A percentile compares a stretch with the other conserved stretches of the same genome.
Evolutionary conservation across 176 grass and related monocot species (phyloP).

Genomic region (Ampelocalamus luodianensis): DNA sequence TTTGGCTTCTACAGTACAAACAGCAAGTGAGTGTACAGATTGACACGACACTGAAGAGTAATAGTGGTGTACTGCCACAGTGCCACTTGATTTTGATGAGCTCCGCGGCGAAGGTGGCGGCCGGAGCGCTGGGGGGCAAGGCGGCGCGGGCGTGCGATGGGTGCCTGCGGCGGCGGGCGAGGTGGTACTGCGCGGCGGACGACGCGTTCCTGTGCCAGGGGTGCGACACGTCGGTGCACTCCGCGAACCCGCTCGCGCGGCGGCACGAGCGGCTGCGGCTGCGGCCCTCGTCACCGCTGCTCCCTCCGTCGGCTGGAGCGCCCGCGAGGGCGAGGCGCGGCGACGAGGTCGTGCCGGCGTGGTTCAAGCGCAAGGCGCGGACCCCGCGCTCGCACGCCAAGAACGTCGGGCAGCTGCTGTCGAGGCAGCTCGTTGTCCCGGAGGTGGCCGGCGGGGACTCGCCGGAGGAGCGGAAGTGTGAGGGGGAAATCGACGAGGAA

Average conservation of each 20-base stretch:
- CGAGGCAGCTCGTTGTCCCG: slow-evolving; percentile 57
- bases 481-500: slow-evolving; percentile 55
- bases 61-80: neutral
- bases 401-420: slow-evolving; percentile 18
- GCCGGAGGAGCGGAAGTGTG: slow-evolving; percentile 41
- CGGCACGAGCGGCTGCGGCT: slow-evolving; percentile 76
- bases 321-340: neutral
- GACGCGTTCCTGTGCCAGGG: slow-evolving; percentile 93
- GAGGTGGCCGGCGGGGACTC: slow-evolving; percentile 37
- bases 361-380: slow-evolving; percentile 85
- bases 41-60: neutral
- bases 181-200: slow-evolving; percentile 92
- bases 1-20: neutral
- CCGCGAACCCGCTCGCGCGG: slow-evolving; percentile 74
- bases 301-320: neutral
- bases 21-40: neutral
- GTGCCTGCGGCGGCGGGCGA: slow-evolving; percentile 70
- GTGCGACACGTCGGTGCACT: slow-evolving; percentile 89
- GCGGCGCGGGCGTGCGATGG: slow-evolving; percentile 78
- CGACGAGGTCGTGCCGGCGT: slow-evolving; percentile 61
- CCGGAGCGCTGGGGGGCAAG: slow-evolving; percentile 61
- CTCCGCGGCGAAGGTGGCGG: slow-evolving; percentile 48
- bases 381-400: slow-evolving; percentile 60
- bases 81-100: slow-evolving; percentile 45
- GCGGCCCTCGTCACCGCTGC: slow-evolving; percentile 21